Evolutionary conservation across 805 yeast species (phyloP).

Genomic region (Ogataea pignaliae): DNA sequence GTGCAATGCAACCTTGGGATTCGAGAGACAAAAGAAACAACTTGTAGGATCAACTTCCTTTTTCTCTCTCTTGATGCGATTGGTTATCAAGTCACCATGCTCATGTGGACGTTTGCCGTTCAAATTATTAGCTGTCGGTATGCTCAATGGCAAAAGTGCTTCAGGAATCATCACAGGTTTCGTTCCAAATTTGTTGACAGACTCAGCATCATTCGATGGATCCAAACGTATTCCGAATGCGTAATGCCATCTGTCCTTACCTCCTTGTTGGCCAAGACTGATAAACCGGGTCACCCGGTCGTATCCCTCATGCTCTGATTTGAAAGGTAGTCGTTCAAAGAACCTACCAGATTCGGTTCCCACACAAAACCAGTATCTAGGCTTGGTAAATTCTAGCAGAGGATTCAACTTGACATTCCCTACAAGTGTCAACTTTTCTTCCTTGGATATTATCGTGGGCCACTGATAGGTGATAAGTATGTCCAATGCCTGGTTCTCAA

Average conservation of each 20-base stretch:
- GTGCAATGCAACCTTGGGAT: slow-evolving; percentile 72
- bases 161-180: slow-evolving; percentile 3
- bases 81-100: background rate
- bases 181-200: slow-evolving; percentile 14
- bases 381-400: slow-evolving; percentile 41
- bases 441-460: slow-evolving; percentile 50
- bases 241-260: slow-evolving; percentile 64
- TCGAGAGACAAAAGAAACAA: slow-evolving; percentile 83
- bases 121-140: background rate
- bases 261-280: slow-evolving; percentile 57
- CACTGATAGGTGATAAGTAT: slow-evolving; percentile 56
- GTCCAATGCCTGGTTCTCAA: slow-evolving; percentile 36
- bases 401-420: slow-evolving; percentile 45
- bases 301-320: slow-evolving; percentile 33
- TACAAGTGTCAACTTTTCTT: slow-evolving; percentile 37
- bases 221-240: slow-evolving; percentile 51
- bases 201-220: slow-evolving; percentile 17
- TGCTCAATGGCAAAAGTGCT: background rate
- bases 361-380: slow-evolving; percentile 63
- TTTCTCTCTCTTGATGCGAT: slow-evolving; percentile 21
- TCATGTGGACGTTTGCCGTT: slow-evolving; percentile 1
- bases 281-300: slow-evolving; percentile 55
- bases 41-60: slow-evolving; percentile 48
- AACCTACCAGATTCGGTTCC: slow-evolving; percentile 47
- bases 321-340: slow-evolving; percentile 53